Base-by-base conservation (phyloP, 176 grass and related monocot genomes). In the bread wheat (Triticum aestivum) region DNA sequence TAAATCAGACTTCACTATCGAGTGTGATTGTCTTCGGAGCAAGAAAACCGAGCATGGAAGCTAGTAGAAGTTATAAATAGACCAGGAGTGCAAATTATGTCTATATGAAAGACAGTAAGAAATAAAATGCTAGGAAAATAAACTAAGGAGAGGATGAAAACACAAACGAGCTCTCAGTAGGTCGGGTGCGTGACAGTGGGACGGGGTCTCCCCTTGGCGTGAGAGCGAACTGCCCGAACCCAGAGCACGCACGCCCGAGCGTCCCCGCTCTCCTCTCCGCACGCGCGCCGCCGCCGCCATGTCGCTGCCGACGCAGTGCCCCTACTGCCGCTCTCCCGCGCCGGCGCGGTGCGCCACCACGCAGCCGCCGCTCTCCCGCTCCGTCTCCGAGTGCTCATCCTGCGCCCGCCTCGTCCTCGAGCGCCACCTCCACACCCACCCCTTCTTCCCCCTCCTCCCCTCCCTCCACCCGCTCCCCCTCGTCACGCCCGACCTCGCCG, bases 361-460 rank as follows among this genome's bases (percentile, higher is more conserved):
- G 44, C 73, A 93, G 58, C 77, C 82, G 71, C 86, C 90, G 82
- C 90, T 88, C 29, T 91, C 90, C 3, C 92, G 93, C 73, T 77
- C 89, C 77, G 85, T 96, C 21, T 91, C 92, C 27, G 93, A 94
- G 87, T 96, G 97, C 97, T 90, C 88, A 79, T 87, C 90, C 52
- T 99, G 94, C 85, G 90, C 88, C 62, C 92, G 94, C 72, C 89
- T 93, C 30, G 90, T 94, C 79, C 88, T 89, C 47, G 97, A 99
- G 85, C 90, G 92, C 63, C 92, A 96, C 26, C 74, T 92, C 76
- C 82, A 96, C 80, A 87, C 90, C 51, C 94, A 99, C 84, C 97
- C 94, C 47, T 88, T 99, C 83, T 99, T 96, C 83, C 89, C 88
- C 68, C 86, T 96, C 77, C 87, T 88, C 82, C 90, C 94, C 73